These are phyloP conservation scores for Pseudofabraea citricarpa DNA, from an alignment of 2,329 filamentous ascomycete genomes.

Conservation along the genomic window DNA sequence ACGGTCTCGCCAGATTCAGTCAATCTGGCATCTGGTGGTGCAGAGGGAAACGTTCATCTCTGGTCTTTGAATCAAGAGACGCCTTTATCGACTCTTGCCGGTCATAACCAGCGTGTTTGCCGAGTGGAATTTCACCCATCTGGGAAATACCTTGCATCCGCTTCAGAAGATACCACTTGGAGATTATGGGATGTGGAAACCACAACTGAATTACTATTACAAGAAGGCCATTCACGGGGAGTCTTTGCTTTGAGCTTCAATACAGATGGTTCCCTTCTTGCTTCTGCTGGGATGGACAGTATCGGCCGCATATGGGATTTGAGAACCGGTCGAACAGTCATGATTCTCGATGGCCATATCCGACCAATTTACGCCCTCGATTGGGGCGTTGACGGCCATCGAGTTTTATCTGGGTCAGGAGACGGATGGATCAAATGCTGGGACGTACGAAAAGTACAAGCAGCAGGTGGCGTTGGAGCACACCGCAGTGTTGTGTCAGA, in stretches of 20 bases:
- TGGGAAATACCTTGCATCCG: constrained; percentile 82
- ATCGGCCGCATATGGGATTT: constrained; percentile 96
- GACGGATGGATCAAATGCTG: constrained; percentile 98
- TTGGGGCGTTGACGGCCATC: constrained; percentile 86
- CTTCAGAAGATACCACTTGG: constrained; percentile 96
- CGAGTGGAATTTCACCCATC: constrained; percentile 93
- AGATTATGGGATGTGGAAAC: constrained; percentile 91
- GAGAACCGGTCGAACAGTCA: constrained; percentile 85
- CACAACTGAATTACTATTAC: constrained; percentile 75
- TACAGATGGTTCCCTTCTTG: constrained; percentile 81
- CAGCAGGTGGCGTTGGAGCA: constrained; percentile 80
- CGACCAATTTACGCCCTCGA: constrained; percentile 90
- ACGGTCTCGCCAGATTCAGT: constrained; percentile 68
- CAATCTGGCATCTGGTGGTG: constrained; percentile 86
- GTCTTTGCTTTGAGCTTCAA: constrained; percentile 91
- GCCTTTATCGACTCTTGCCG: constrained; percentile 74
- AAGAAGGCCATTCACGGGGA: constrained; percentile 92
- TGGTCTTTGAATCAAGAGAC: constrained; percentile 89
- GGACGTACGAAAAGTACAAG: constrained; percentile 87
- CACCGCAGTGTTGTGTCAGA: constrained; percentile 91
- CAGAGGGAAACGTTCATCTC: constrained; percentile 80
- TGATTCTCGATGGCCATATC: constrained; percentile 86
- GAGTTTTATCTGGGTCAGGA: constrained; percentile 86
- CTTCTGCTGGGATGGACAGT: constrained; percentile 89
- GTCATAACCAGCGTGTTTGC: constrained; percentile 83